Evolutionary conservation across 225 moss, liverwort and hornwort species (phyloP).

Genomic region (Sphagnum tenellum): DNA sequence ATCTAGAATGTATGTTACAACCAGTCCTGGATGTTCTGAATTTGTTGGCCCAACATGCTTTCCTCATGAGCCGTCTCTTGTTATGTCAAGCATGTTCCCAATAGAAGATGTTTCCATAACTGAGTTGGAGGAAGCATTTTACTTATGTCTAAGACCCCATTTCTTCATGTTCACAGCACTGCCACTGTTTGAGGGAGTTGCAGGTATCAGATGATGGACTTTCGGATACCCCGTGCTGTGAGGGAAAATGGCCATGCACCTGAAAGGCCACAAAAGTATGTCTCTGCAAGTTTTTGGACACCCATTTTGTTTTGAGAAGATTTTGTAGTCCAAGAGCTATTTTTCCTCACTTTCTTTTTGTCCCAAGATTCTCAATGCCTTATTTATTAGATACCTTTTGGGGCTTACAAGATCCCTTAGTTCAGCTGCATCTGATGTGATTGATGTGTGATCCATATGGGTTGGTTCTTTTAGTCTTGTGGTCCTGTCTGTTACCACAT

Average conservation of each 20-base stretch:
- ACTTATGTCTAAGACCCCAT: no score
- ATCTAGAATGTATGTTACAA: constrained; percentile 58
- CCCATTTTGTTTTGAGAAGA: no score
- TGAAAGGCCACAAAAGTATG: constrained; percentile 14
- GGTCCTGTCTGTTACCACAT: no score
- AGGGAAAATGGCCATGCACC: constrained; percentile 33
- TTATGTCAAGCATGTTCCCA: neutral
- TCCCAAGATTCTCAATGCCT: no score
- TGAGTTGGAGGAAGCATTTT: no score
- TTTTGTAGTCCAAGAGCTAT: constrained; percentile 30
- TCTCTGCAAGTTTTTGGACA: no score
- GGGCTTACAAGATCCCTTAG: no score
- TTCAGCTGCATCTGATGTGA: constrained; percentile 4
- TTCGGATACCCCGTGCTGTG: constrained; percentile 44
- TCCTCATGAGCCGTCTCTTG: neutral
- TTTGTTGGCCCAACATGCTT: neutral
- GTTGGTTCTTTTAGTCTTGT: neutral
- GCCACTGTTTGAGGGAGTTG: neutral
- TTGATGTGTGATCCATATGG: neutral
- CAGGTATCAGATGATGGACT: constrained; percentile 61
- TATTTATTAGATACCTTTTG: no score
- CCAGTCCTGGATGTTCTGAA: no score
- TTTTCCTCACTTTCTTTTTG: constrained; percentile 1
- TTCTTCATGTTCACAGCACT: neutral
- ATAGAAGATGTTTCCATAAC: no score